Base-by-base conservation (phyloP, 352 stramenopile genomes). In the Phytophthora sp. region DNA sequence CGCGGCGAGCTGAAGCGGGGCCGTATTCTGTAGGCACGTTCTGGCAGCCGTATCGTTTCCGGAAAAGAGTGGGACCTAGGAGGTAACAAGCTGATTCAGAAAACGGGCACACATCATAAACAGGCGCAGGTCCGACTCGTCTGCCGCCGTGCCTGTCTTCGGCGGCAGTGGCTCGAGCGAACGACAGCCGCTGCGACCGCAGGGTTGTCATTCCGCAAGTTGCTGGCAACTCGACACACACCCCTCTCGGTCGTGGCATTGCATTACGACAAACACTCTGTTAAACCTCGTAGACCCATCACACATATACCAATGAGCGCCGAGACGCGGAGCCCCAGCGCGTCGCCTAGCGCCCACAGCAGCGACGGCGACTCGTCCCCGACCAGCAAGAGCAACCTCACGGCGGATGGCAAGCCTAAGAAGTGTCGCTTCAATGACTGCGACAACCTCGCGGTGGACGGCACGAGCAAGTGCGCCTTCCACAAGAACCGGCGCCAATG, bases 381-480 rank as follows among this genome's bases (percentile, higher is more conserved):
- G 1, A 38, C 29, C 35, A 33, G 27, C 51, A 46, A 35, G 35
- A 38, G 29, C n/a, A 50, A 58, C 50, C 50, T 57, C 29, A 62
- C 63, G 27, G 33, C 66, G 15, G 42, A 63, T 29, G 76, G 65
- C 57, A 80, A 86, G 52, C 63, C 71, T 52, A 75, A 75, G 53
- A 91, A 89, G 66, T 94, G 85, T 65, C 76, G 80, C 58, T 94
- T 94, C 62, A 94, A 94, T 42, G 81, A 91, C 63, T 94, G 85
- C 64, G 83, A 88, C 58, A 91, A 90, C 69, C 64, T 84, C 23
- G 79, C 80, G 3, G 76, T 89, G 41, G 78, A 90, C 56, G 85
- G 83, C 69, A 90, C 82, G 8, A 76, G 72, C 78, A 91, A 91
- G 65, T 94, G 85, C 69, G 73, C 82, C 26, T 91, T 92, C 66